Percentiles rank a stretch among this genome's conserved stretches.
These are phyloP conservation scores for Catharanthus roseus DNA, from an alignment of 257 asterid genomes.

Conservation along the genomic window DNA sequence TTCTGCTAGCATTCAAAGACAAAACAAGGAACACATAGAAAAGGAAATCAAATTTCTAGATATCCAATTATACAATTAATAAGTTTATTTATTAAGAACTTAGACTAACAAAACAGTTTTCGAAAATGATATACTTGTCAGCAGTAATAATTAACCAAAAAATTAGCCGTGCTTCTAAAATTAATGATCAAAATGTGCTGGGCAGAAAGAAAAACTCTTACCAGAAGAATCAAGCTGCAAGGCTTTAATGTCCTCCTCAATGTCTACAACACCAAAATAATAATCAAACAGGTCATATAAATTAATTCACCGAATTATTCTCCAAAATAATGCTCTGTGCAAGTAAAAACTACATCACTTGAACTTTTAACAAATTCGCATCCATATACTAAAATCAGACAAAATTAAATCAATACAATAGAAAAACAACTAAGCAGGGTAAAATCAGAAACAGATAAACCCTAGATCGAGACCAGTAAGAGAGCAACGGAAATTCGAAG, in stretches of 20 bases:
- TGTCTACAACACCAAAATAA: conserved; percentile 33
- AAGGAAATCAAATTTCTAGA: neutral
- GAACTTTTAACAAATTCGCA: neutral
- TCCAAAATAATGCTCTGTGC: neutral
- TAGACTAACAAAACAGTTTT: neutral
- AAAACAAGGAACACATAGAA: neutral
- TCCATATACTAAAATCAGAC: neutral
- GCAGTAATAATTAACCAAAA: neutral
- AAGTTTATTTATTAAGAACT: neutral
- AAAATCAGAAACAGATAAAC: neutral
- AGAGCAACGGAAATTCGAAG: neutral
- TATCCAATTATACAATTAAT: neutral
- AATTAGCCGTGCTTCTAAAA: neutral
- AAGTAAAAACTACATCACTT: neutral
- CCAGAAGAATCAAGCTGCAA: conserved; percentile 90
- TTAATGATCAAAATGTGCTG: neutral
- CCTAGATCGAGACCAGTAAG: conserved; percentile 4
- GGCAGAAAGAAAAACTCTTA: conserved; percentile 14
- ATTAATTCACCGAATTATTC: neutral
- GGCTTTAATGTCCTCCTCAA: conserved; percentile 85
- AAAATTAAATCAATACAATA: neutral
- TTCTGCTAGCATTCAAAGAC: conserved; percentile 21
- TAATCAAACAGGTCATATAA: neutral
- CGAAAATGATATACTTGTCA: neutral
- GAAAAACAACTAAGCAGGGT: neutral